phyloP scores from a whole-genome alignment of 352 stramenopile genomes.

The Phytophthora pluvialis region DNA sequence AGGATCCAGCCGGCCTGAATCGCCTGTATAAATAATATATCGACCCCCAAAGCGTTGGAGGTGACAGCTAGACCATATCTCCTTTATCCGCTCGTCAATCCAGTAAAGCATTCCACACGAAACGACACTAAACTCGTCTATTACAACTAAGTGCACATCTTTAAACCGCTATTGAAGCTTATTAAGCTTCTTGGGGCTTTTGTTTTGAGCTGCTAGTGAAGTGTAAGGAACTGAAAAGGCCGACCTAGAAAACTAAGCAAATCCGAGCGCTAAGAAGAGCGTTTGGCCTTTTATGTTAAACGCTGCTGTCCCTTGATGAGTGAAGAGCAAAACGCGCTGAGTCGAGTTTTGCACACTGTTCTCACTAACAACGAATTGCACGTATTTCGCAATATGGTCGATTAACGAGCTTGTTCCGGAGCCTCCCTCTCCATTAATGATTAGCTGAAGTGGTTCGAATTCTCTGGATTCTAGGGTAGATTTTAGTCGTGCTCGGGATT shows the following conservation, averaged over 20 bases:
- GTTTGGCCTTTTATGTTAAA: neutral
- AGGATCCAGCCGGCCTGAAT: neutral
- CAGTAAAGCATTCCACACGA: slow-evolving; percentile 15
- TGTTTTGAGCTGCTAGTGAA: neutral
- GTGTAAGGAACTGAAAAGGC: neutral
- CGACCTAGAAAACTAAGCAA: neutral
- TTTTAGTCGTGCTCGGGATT: neutral
- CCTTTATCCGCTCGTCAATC: slow-evolving; percentile 4
- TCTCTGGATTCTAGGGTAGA: neutral
- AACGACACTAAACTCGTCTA: slow-evolving; percentile 15
- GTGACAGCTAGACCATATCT: neutral
- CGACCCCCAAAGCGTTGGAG: neutral
- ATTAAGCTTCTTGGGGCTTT: neutral
- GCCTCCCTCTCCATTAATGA: neutral
- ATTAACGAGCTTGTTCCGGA: neutral
- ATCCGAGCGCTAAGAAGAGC: neutral
- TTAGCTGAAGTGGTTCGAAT: neutral
- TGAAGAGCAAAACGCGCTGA: neutral
- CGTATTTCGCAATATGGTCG: neutral
- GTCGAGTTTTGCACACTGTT: neutral
- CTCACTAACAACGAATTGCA: neutral
- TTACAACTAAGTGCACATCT: neutral
- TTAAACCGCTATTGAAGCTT: neutral
- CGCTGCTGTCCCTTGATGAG: neutral
- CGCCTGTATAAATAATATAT: neutral